Conservation (phyloP, 2,329 filamentous ascomycete species). For the Huntiella abstrusa region DNA sequence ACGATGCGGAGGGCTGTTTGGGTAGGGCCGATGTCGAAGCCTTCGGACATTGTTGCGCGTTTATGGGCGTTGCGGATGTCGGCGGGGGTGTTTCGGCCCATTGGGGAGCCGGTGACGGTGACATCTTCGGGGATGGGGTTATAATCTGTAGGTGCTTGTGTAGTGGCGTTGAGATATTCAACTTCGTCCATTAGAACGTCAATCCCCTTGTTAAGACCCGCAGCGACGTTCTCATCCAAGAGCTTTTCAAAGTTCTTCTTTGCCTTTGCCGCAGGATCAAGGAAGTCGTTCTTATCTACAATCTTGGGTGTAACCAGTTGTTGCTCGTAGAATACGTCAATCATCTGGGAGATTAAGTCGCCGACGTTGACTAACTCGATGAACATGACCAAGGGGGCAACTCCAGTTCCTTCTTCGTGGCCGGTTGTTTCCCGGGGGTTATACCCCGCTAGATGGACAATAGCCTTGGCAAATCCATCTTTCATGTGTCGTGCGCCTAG, state of each 20-base stretch:
- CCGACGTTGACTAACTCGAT: slow-evolving; percentile 95
- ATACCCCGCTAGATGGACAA: slow-evolving; percentile 77
- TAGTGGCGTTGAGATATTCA: slow-evolving; percentile 82
- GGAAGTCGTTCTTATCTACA: slow-evolving; percentile 81
- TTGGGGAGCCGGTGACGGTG: slow-evolving; percentile 2
- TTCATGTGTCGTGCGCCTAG: slow-evolving; percentile 77
- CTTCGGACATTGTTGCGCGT: slow-evolving; percentile 16
- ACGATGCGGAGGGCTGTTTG: slow-evolving; percentile 64
- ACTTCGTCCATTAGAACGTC: slow-evolving; percentile 98
- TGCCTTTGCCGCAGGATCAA: slow-evolving; percentile 76
- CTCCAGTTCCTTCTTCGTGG: slow-evolving; percentile 41
- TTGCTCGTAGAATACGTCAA: slow-evolving; percentile 96
- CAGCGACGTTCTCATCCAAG: slow-evolving; percentile 90
- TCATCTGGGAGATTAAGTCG: slow-evolving; percentile 95
- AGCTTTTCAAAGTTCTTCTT: slow-evolving; percentile 99
- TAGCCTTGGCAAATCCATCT: slow-evolving; percentile 81
- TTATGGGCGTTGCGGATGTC: slow-evolving; percentile 4
- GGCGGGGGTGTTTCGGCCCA: background rate
- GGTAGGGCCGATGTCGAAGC: slow-evolving; percentile 46
- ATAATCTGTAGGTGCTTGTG: slow-evolving; percentile 73
- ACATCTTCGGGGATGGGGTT: slow-evolving; percentile 40
- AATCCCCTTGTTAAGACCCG: slow-evolving; percentile 91
- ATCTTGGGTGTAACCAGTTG: slow-evolving; percentile 70
- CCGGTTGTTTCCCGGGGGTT: slow-evolving; percentile 68
- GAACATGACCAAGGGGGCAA: slow-evolving; percentile 85